Conservation (phyloP, 169 alveolate species). For the Plasmodium malariae region DNA sequence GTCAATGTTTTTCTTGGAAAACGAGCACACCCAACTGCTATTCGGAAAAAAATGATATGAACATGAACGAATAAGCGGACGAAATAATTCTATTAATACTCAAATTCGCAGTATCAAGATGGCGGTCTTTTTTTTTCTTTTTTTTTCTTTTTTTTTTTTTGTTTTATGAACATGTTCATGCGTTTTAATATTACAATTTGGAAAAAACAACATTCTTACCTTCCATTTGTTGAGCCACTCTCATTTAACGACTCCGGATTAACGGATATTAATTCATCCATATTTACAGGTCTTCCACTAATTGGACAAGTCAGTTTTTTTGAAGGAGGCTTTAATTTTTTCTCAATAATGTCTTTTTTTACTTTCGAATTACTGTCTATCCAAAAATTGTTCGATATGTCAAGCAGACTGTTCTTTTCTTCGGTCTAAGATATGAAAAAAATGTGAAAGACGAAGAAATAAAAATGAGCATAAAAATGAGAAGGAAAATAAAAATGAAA, state of each 20-base stretch:
- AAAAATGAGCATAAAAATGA: background rate
- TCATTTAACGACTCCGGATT: constrained; percentile 81
- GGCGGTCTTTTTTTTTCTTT: no score
- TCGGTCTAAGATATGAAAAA: constrained; percentile 19
- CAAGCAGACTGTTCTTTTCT: constrained; percentile 10
- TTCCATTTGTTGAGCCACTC: constrained; percentile 50
- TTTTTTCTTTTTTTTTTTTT: no score
- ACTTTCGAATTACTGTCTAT: constrained; percentile 13
- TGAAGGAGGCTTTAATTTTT: constrained; percentile 55
- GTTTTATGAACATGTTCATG: no score
- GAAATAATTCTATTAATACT: no score
- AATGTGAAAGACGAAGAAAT: background rate
- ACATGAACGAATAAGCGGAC: background rate
- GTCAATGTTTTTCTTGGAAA: constrained; percentile 82
- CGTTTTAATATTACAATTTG: no score
- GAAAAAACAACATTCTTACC: constrained; percentile 5
- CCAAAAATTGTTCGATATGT: constrained; percentile 70
- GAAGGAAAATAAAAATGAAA: no score
- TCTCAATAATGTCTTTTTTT: constrained; percentile 22
- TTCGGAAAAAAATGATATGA: background rate
- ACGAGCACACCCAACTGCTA: constrained; percentile 84
- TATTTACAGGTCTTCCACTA: constrained; percentile 84
- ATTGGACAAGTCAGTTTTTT: constrained; percentile 85
- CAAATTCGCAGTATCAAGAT: no score
- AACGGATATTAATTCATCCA: constrained; percentile 84